These are phyloP conservation scores for Polysphondylium violaceum DNA, from an alignment of 78 protist species.

Conservation along the genomic window DNA sequence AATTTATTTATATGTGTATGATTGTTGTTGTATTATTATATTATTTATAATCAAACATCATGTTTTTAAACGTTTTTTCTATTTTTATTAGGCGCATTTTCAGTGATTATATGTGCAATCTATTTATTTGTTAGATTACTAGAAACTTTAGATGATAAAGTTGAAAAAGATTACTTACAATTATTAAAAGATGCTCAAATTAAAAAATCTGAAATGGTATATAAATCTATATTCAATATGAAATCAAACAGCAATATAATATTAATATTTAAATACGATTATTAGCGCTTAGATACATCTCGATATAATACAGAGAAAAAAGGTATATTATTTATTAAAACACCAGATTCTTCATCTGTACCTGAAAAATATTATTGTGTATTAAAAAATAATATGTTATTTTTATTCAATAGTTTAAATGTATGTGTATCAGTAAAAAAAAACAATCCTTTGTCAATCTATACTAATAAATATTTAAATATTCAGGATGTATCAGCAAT, in stretches of 20 bases:
- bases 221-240: not conserved
- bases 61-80: constrained; percentile 66
- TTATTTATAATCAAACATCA: not conserved
- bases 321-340: constrained; percentile 36
- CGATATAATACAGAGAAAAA: constrained; percentile 37
- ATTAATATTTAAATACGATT: not conserved
- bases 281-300: constrained; percentile 41
- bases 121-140: constrained; percentile 50
- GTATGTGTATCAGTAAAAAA: constrained; percentile 33
- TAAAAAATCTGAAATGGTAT: constrained; percentile 14
- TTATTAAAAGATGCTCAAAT: constrained; percentile 6
- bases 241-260: not conserved
- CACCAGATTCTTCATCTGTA: constrained; percentile 31
- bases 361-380: constrained; percentile 62
- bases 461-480: not conserved
- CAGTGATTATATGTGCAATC: constrained; percentile 44
- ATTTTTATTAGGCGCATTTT: constrained; percentile 63
- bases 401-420: constrained; percentile 30
- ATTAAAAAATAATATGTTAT: constrained; percentile 49
- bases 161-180: constrained; percentile 42
- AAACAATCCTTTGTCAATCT: not conserved
- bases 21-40: not conserved
- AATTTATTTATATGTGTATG: too few relatives aligned
- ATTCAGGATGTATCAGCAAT: constrained; percentile 53
- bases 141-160: constrained; percentile 39